Evolutionary conservation across 257 asterid species (phyloP).

Genomic region (Solanum peruvianum): DNA sequence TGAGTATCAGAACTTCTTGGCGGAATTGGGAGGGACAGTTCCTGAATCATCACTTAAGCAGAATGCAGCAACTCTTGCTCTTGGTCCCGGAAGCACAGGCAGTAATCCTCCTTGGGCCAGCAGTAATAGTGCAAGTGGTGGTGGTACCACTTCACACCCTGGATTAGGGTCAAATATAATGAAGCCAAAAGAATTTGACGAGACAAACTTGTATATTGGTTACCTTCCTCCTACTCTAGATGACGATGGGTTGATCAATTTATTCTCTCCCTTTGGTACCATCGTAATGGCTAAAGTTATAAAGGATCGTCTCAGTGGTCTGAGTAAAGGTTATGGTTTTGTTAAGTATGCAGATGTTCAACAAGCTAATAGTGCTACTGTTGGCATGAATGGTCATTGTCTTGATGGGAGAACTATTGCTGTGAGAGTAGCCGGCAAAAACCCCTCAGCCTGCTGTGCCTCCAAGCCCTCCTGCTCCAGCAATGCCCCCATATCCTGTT

Average conservation of each 20-base stretch:
- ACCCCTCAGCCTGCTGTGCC: constrained; percentile 78
- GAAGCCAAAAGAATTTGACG: constrained; percentile 85
- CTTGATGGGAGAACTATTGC: constrained; percentile 95
- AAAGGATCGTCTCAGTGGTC: constrained; percentile 64
- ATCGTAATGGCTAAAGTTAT: constrained; percentile 97
- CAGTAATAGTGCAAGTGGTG: constrained; percentile 17
- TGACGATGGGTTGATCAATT: constrained; percentile 71
- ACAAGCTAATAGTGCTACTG: constrained; percentile 83
- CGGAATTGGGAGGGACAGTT: constrained; percentile 82
- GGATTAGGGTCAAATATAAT: constrained; percentile 39
- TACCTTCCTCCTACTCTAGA: constrained; percentile 87
- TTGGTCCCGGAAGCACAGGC: constrained; percentile 59
- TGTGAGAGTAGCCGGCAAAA: constrained; percentile 94
- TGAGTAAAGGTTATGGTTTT: constrained; percentile 92
- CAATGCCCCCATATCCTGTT: constrained; percentile 51
- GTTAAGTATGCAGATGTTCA: constrained; percentile 83
- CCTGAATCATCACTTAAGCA: constrained; percentile 61
- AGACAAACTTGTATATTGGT: constrained; percentile 82
- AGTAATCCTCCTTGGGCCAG: constrained; percentile 84
- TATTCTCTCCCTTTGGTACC: constrained; percentile 81
- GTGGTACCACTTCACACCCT: constrained; percentile 33
- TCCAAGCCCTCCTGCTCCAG: constrained; percentile 77
- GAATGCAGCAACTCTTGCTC: constrained; percentile 56
- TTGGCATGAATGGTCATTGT: constrained; percentile 80
- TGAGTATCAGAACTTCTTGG: constrained; percentile 89